phyloP scores from a whole-genome alignment of 2,329 filamentous ascomycete species.

The Pseudocercospora eumusae region DNA sequence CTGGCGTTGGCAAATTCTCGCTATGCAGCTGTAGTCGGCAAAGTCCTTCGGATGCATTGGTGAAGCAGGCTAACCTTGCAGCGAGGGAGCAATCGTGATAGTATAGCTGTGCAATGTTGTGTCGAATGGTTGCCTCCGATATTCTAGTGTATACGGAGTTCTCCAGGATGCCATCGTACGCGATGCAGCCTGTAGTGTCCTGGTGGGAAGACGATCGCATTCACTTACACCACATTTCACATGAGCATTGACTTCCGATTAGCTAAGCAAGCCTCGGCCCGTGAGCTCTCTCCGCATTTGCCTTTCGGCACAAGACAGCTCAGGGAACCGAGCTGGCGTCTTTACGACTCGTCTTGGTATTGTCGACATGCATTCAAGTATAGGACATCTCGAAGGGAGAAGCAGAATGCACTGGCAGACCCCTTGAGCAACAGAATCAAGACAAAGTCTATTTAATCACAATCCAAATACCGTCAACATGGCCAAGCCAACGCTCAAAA shows the following conservation, averaged over 20 bases:
- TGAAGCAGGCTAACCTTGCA: background rate
- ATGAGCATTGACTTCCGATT: background rate
- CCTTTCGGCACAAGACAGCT: slow-evolving; percentile 14
- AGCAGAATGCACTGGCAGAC: background rate
- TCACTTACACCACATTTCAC: background rate
- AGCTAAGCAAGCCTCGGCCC: background rate
- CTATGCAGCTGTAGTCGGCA: background rate
- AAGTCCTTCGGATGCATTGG: background rate
- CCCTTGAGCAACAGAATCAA: background rate
- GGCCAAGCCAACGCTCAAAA: slow-evolving; percentile 60
- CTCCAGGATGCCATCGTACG: background rate
- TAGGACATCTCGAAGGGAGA: background rate
- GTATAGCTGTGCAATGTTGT: background rate
- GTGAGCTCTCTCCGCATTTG: slow-evolving; percentile 3
- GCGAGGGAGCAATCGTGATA: background rate
- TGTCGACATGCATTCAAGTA: slow-evolving; percentile 11
- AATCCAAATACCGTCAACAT: slow-evolving; percentile 25
- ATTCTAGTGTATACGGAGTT: background rate
- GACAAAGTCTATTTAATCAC: background rate
- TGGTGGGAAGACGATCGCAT: background rate
- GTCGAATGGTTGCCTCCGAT: background rate
- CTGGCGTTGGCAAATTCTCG: background rate
- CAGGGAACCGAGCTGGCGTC: background rate
- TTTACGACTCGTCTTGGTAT: background rate
- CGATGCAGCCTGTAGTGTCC: background rate